Conservation (phyloP, 495 filamentous ascomycete species). For the Penicillium fimorum region DNA sequence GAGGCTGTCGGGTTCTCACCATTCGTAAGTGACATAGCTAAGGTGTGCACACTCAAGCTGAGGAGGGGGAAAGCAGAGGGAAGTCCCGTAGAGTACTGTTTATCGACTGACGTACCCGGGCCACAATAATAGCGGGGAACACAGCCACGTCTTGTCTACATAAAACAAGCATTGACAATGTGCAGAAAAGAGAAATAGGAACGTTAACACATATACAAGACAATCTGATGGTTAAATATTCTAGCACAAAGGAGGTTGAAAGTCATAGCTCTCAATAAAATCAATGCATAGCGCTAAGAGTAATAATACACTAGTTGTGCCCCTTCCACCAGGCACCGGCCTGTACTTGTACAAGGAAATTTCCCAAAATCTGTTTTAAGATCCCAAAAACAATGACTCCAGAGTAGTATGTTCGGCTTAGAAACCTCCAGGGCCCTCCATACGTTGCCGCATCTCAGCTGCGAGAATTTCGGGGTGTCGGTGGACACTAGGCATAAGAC, state of each 20-base stretch:
- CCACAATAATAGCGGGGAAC: constrained; percentile 19
- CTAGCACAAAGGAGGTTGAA: background rate
- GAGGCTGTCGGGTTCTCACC: constrained; percentile 23
- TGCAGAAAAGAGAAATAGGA: background rate
- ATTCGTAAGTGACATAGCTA: constrained; percentile 47
- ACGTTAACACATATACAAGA: background rate
- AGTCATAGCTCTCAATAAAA: constrained; percentile 2
- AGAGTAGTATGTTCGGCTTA: background rate
- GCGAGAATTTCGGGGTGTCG: constrained; percentile 83
- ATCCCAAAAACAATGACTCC: background rate
- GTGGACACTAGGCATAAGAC: constrained; percentile 90
- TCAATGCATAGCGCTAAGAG: constrained; percentile 23
- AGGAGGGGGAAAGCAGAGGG: background rate
- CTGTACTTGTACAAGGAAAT: constrained; percentile 23
- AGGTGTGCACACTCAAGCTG: constrained; percentile 3
- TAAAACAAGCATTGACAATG: background rate
- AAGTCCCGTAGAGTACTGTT: constrained; percentile 13
- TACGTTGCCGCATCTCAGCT: constrained; percentile 31
- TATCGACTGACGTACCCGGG: constrained; percentile 33
- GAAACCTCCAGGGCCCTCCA: constrained; percentile 22
- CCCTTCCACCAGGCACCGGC: constrained; percentile 9
- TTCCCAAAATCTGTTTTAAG: background rate
- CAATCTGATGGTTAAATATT: background rate
- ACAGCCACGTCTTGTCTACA: constrained; percentile 8
- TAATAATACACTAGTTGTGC: constrained; percentile 29